A percentile compares a stretch with the other conserved stretches of the same genome.
phyloP scores from a whole-genome alignment of 345 rosid species.

The Rhodamnia argentea region DNA sequence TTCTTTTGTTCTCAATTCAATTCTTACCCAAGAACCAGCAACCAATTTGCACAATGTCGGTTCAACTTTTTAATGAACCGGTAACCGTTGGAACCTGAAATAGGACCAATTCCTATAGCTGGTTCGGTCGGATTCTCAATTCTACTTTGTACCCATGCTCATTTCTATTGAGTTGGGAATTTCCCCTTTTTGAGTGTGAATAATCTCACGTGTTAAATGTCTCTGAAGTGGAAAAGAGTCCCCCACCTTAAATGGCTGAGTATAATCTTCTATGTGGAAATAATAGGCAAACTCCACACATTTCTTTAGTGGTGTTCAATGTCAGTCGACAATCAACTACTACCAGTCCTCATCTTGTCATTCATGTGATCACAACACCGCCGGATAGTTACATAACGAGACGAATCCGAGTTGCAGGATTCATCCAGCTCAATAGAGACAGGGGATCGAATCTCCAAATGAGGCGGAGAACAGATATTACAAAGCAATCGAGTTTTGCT shows the following conservation, averaged over 20 bases:
- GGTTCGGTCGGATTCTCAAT: no score
- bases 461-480: background rate
- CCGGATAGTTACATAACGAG: background rate
- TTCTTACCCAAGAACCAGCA: no score
- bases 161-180: no score
- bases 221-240: background rate
- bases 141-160: no score
- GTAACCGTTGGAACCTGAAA: no score
- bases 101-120: no score
- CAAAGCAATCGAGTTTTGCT: background rate
- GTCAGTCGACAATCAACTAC: background rate
- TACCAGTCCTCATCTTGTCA: background rate
- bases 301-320: background rate
- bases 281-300: background rate
- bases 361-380: background rate
- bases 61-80: no score
- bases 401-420: background rate
- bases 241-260: background rate
- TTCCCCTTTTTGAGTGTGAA: background rate
- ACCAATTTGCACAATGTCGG: no score
- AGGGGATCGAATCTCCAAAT: background rate
- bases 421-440: background rate
- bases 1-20: no score
- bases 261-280: background rate
- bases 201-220: background rate